Evolutionary conservation across 352 stramenopile species (phyloP), one percentile per base, ranked within the genome.

Genomic region (Ochromonadaceae sp.): DNA sequence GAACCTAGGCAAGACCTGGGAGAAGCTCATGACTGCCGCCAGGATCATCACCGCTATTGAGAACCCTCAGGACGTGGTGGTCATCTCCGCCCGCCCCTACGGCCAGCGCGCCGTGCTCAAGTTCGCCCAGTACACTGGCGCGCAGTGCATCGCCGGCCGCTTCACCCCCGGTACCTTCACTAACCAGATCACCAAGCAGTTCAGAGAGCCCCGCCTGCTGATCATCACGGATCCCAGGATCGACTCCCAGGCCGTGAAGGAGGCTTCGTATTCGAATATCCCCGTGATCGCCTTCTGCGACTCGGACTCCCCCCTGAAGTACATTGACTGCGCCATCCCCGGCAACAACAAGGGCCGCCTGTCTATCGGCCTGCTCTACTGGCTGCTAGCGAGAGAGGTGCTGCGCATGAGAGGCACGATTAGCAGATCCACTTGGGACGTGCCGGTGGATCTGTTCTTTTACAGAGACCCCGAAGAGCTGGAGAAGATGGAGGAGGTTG

Each of bases 151-250:
- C 79, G 92, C 91, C 59, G 93, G 91, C 75, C 91, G 93, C 73
- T 99, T 98, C 86, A 99, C 95, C 36, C 93, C 95, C 47, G 95
- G 95, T 80, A 99, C 93, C 65, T 99, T 99, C 80, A 99, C 95
- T 38, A 99, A 99, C 83, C 93, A 99, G 82, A 99, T 99, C 84
- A 99, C 93, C 67, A 98, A 98, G 84, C 92, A 99, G 77, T 99
- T 98, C 87, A 85, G 88, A 68, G 95, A 99, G 81, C 95, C 95
- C 65, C 93, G 93, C 71, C 81, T 99, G 67, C 76, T 99, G 49
- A 94, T 99, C 79, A 93, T 99, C 70, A 99, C 95, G 60, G 95
- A 99, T 84, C 92, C 95, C 40, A 83, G 92, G 70, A 96, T 92
- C 28, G 95, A 99, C 82, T 84, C 87, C 41, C 88, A 96, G 69